Evolutionary conservation across 2,329 filamentous ascomycete genomes (phyloP), one percentile per base, ranked within the genome.

Genomic region (Hypoxylon sp.): DNA sequence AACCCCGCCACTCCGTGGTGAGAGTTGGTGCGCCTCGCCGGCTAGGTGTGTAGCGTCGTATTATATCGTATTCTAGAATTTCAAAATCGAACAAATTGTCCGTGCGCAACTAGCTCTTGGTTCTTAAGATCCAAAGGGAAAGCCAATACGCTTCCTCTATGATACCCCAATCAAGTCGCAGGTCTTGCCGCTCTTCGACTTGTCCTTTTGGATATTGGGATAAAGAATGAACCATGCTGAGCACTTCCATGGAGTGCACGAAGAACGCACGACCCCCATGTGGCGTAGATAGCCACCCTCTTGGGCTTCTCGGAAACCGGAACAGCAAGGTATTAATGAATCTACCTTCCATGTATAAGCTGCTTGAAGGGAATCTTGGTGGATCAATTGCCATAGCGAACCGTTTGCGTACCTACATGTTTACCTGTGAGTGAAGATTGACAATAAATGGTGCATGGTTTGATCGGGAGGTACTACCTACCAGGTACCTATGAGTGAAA

Each of bases 61-160:
- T 44, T 44, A 44, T 44, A 44, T 44, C 40, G 40, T 44, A 22
- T 44, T 44, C 40, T 20, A n/a, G 40, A 20, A 20, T 22, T 44
- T 44, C 17, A 22, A 11, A 44, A 22, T 44, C 40, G 5, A 11
- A 44, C 3, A 22, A 8, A 10, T 44, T 5, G 40, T 44, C 40
- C 20, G 40, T 44, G 40, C 40, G 40, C 17, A 8, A 5, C 40
- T 44, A 22, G 40, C 40, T 22, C 2, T 6, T 44, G 20, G 14
- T 5, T 44, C 40, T 44, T 44, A 11, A 22, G 17, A 1, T 20
- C n/a, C 37, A 42, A 42, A 42, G 37, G 37, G 37, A 42, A 42
- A 42, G 37, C 14, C n/a, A 42, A n/a, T 42, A 42, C 14, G n/a
- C 37, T 42, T 42, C n/a, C n/a, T 20, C 37, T 42, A 42, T 17